Percentiles rank a stretch among this genome's conserved stretches.
phyloP scores from a whole-genome alignment of 164 flowering plant species.

The Magnolia officinalis region DNA sequence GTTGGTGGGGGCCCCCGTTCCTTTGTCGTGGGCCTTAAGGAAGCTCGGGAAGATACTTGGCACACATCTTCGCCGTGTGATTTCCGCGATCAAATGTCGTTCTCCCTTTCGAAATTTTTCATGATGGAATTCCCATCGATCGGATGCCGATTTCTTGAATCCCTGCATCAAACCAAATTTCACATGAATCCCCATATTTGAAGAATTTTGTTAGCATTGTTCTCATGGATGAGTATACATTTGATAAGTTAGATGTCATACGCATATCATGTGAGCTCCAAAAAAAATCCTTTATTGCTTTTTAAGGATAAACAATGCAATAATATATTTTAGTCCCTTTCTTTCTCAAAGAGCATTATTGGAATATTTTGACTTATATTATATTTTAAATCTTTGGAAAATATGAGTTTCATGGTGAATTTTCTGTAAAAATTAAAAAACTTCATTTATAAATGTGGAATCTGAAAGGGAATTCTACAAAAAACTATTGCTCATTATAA shows the following conservation, averaged over 20 bases:
- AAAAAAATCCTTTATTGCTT: too few relatives aligned
- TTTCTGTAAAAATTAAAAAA: background rate
- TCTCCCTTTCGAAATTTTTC: conserved; percentile 51
- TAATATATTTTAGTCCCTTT: background rate
- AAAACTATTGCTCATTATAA: too few relatives aligned
- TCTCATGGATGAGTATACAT: too few relatives aligned
- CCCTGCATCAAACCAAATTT: conserved; percentile 28
- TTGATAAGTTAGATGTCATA: too few relatives aligned
- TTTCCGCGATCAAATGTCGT: conserved; percentile 39
- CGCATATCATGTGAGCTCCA: too few relatives aligned
- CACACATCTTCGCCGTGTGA: conserved; percentile 43
- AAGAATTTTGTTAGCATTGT: too few relatives aligned
- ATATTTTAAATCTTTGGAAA: background rate
- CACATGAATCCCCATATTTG: background rate
- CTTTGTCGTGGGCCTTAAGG: conserved; percentile 28
- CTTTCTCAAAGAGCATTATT: too few relatives aligned
- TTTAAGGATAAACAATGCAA: background rate
- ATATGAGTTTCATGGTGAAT: too few relatives aligned
- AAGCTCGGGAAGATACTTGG: conserved; percentile 47
- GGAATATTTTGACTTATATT: too few relatives aligned
- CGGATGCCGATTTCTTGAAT: conserved; percentile 51
- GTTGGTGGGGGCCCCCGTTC: background rate
- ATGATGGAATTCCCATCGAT: conserved; percentile 59
- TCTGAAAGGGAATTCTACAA: too few relatives aligned
- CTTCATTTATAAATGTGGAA: too few relatives aligned